Base-by-base conservation (phyloP, 176 grass and related monocot genomes). In the Tillandsia leiboldiana region DNA sequence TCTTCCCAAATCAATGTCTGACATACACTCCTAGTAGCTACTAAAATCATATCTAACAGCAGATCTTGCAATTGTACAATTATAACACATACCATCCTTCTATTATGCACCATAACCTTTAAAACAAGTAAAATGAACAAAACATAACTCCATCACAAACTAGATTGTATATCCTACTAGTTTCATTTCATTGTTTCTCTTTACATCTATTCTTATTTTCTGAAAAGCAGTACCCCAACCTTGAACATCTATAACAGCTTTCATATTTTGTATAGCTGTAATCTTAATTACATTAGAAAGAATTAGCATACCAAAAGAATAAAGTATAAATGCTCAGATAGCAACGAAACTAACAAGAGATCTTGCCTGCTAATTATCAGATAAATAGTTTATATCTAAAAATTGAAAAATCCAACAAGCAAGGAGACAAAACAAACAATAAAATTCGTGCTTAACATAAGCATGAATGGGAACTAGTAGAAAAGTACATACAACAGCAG, bases 401-500 rank as follows among this genome's bases (percentile, higher is more conserved):
- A 59, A 8, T 8, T 59, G 22, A 61, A 61, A 61, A 18, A 61
- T 3, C 56, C 12, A 61, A 18, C 22, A 15, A 61, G 56, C 11
- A 61, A 20, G 56, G 22, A 18, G 22, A 61, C 22, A n/a, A 18
- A 7, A 18, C 22, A 61, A 61, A 15, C 61, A 77, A 73, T 67
- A 70, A 63, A 80, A 78, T 7, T 3, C 33, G 33, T 42, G 33
- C 33, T 42, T 42, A 42, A 42, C 5, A 42, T 42, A 42, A 42
- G 33, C 33, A 86, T 66, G 23, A 20, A 72, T 50, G 27, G 48
- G 50, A 82, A 7, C 14, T 23, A 42, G 54, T 66, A 49, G 64
- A 53, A 27, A 69, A 69, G 70, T 78, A 68, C 90, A 73, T 93
- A 99, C 95, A 56, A 99, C 79, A 11, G 90, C 80, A 78, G 95